Evolutionary conservation across 2,329 filamentous ascomycete genomes (phyloP).

Genomic region (Fusarium scirpi): DNA sequence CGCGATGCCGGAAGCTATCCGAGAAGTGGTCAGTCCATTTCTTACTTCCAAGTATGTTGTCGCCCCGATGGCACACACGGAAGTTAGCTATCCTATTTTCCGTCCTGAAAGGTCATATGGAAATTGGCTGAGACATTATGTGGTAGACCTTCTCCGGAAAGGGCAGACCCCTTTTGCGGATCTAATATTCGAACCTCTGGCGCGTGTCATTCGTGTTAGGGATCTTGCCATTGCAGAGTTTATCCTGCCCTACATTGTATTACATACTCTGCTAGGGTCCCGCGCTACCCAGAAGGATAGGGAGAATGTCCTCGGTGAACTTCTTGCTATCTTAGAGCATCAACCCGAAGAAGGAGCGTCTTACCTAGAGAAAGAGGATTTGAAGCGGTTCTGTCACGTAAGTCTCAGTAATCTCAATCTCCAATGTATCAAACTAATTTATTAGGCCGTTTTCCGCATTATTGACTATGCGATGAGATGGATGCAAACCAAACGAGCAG

Average conservation of each 20-base stretch:
- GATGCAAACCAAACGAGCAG: constrained; percentile 77
- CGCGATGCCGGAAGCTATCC: constrained; percentile 78
- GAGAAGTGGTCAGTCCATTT: constrained; percentile 89
- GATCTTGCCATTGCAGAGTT: constrained; percentile 90
- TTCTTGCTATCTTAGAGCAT: constrained; percentile 79
- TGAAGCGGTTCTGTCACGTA: constrained; percentile 89
- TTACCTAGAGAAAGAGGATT: constrained; percentile 76
- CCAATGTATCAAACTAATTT: constrained; percentile 25
- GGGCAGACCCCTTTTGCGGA: constrained; percentile 79
- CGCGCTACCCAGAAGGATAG: constrained; percentile 70
- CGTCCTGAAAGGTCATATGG: constrained; percentile 74
- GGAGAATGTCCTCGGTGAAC: constrained; percentile 75
- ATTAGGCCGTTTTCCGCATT: constrained; percentile 85
- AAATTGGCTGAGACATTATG: constrained; percentile 84
- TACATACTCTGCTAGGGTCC: constrained; percentile 85
- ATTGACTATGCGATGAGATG: constrained; percentile 93
- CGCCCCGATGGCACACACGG: constrained; percentile 67
- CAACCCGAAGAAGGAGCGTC: constrained; percentile 62
- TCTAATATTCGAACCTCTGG: constrained; percentile 83
- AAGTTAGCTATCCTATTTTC: constrained; percentile 83
- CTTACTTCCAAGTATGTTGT: constrained; percentile 85
- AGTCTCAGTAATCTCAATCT: constrained; percentile 42
- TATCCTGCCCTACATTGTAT: constrained; percentile 84
- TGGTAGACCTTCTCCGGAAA: constrained; percentile 83
- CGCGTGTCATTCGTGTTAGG: constrained; percentile 84